A percentile compares a stretch with the other conserved stretches of the same genome.
phyloP scores from a whole-genome alignment of 2,329 filamentous ascomycete species.

The Colletotrichum lindemuthianum region DNA sequence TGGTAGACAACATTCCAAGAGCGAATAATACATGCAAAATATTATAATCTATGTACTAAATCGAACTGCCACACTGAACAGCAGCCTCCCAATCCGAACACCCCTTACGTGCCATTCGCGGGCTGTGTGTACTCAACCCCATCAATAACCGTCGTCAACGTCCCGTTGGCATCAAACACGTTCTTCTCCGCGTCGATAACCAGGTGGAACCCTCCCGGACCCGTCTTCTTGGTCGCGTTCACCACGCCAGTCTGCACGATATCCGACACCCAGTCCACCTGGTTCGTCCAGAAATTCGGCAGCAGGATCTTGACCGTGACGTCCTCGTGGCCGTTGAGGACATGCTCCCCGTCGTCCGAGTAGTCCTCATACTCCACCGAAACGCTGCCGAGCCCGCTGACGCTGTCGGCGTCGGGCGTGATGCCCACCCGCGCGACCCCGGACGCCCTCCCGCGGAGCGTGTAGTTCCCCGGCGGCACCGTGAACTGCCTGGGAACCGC shows the following conservation, averaged over 20 bases:
- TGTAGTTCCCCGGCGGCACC: constrained; percentile 36
- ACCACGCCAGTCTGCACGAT: constrained; percentile 44
- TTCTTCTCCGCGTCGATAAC: constrained; percentile 50
- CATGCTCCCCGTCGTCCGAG: constrained; percentile 46
- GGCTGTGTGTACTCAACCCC: constrained; percentile 50
- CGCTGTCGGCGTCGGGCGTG: constrained; percentile 7
- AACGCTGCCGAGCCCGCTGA: constrained; percentile 41
- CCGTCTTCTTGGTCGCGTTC: constrained; percentile 49
- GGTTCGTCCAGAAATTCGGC: constrained; percentile 38
- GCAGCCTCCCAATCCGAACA: too few relatives aligned
- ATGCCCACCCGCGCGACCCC: constrained; percentile 40
- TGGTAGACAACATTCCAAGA: too few relatives aligned
- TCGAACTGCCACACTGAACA: neutral
- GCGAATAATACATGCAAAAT: too few relatives aligned
- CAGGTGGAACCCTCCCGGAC: constrained; percentile 50
- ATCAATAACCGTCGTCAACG: constrained; percentile 49
- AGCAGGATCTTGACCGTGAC: constrained; percentile 41
- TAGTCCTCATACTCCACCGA: constrained; percentile 47
- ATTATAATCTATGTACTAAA: neutral
- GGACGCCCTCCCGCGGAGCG: constrained; percentile 35
- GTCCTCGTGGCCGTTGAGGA: constrained; percentile 48
- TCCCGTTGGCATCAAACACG: constrained; percentile 52
- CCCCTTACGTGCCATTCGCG: constrained; percentile 43
- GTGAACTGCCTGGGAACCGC: neutral
- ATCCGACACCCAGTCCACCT: constrained; percentile 51